Percentiles rank a stretch among this genome's conserved stretches.
phyloP scores from a whole-genome alignment of 768 basidiomycete species.

The Boletus barrowsii region DNA sequence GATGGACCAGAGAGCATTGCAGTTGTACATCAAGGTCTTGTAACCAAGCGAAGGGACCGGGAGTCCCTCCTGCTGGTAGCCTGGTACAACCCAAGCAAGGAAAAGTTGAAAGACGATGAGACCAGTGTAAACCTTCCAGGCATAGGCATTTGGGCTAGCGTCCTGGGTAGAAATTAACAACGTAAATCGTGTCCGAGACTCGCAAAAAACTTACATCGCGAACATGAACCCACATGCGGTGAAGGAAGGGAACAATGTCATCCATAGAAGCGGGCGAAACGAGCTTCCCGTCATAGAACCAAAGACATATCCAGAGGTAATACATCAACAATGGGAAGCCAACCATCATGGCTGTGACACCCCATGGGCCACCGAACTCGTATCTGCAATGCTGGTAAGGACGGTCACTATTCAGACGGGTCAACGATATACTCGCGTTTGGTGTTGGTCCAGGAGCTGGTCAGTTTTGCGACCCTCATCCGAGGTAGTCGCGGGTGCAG shows the following conservation, averaged over 20 bases:
- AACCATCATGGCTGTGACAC: slow-evolving; percentile 89
- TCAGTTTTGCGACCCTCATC: slow-evolving; percentile 75
- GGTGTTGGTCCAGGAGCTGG: slow-evolving; percentile 69
- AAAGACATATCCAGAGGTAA: slow-evolving; percentile 96
- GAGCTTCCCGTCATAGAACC: slow-evolving; percentile 89
- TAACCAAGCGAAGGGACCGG: slow-evolving; percentile 94
- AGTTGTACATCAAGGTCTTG: slow-evolving; percentile 92
- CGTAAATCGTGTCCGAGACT: not conserved
- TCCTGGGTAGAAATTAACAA: slow-evolving; percentile 50
- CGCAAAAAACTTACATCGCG: slow-evolving; percentile 52
- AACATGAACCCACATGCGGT: slow-evolving; percentile 82
- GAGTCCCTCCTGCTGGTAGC: slow-evolving; percentile 90
- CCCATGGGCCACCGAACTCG: slow-evolving; percentile 95
- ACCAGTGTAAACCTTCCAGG: slow-evolving; percentile 87
- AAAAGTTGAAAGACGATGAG: slow-evolving; percentile 87
- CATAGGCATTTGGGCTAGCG: slow-evolving; percentile 84
- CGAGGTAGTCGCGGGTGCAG: slow-evolving; percentile 37
- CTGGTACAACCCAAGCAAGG: slow-evolving; percentile 88
- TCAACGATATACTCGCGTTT: slow-evolving; percentile 39
- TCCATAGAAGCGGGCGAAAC: slow-evolving; percentile 64
- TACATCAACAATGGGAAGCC: slow-evolving; percentile 97
- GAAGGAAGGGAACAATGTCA: slow-evolving; percentile 75
- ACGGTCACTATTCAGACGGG: not conserved
- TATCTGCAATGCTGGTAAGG: slow-evolving; percentile 49
- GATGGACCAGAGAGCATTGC: slow-evolving; percentile 85